Evolutionary conservation across 2,329 filamentous ascomycete species (phyloP), one percentile per base, ranked within the genome.

Genomic region (Zalaria sp.): DNA sequence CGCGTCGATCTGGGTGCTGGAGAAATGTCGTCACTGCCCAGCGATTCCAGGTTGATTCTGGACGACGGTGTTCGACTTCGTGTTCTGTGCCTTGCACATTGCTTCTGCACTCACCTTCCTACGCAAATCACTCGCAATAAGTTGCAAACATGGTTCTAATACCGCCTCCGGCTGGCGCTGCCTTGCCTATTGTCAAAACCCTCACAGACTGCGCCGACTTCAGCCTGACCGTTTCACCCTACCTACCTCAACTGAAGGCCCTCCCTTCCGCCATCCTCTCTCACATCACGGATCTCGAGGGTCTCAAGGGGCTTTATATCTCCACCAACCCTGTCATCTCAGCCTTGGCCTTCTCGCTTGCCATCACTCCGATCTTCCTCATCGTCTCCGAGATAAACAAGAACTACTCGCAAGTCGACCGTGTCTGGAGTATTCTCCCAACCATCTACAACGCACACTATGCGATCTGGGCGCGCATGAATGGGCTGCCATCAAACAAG

Each of bases 351-450:
- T 73, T 84, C 41, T 81, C 83, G 3, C 52, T 93, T 11, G 69
- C 77, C 34, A 60, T 93, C n/a, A 77, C 77, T 1, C 72, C 72
- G 4, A 54, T 91, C 27, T 83, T 93, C 53, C 66, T 94, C 25
- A 55, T 89, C 28, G 67, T 78, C 4, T 84, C 87, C 1, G 89
- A 96, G 61, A 63, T 86, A 65, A 96, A 93, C 64, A 75, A 74
- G 55, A 98, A 98, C 62, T 95, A 88, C 61, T 95, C 88, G n/a
- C 91, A 98, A 63, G 81, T 98, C 35, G 91, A 98, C 61, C 78
- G 91, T 38, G 66, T 81, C 52, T 98, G 91, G 91, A 91, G 85
- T 57, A 70, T 98, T 46, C 65, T 98, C 39, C 91, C 91, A 1
- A 81, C 84, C 5, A 56, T 94, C 39, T 96, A 93, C 63, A 82